Evolutionary conservation across 2,329 filamentous ascomycete genomes (phyloP).

Genomic region (Pestalotiopsis sp.): DNA sequence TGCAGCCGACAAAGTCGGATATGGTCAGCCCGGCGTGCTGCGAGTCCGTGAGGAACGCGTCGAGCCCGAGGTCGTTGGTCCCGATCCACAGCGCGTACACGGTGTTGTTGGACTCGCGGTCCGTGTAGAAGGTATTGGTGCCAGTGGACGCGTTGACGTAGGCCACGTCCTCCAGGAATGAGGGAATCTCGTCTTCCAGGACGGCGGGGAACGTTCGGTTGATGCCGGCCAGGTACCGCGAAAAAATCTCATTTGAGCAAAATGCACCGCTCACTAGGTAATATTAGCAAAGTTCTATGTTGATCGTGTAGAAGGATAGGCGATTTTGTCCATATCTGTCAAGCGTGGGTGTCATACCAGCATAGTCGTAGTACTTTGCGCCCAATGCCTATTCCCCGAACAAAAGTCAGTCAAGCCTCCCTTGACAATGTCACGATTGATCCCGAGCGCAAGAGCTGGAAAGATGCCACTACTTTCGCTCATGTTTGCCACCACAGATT

Average conservation of each 20-base stretch:
- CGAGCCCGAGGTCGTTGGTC: constrained; percentile 74
- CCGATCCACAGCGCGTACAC: constrained; percentile 81
- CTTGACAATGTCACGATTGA: no score
- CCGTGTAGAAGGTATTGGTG: constrained; percentile 41
- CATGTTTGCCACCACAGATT: no score
- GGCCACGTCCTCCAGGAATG: constrained; percentile 53
- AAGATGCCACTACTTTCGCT: no score
- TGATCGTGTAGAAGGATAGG: background rate
- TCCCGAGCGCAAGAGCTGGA: no score
- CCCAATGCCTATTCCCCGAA: constrained; percentile 44
- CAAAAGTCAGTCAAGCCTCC: background rate
- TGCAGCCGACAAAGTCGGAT: constrained; percentile 67
- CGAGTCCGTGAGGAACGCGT: constrained; percentile 67
- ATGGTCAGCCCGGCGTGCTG: constrained; percentile 64
- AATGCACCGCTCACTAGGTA: constrained; percentile 64
- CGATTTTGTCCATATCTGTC: background rate
- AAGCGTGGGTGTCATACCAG: constrained; percentile 34
- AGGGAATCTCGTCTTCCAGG: constrained; percentile 61
- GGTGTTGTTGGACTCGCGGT: constrained; percentile 58
- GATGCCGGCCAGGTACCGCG: constrained; percentile 54
- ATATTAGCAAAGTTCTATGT: background rate
- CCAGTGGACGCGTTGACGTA: constrained; percentile 27
- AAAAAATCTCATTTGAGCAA: constrained; percentile 70
- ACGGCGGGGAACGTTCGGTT: constrained; percentile 63
- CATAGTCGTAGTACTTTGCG: constrained; percentile 67